Evolutionary conservation across 2,329 filamentous ascomycete genomes (phyloP), one percentile per base, ranked within the genome.

Genomic region (Cercospora zeae-maydis): DNA sequence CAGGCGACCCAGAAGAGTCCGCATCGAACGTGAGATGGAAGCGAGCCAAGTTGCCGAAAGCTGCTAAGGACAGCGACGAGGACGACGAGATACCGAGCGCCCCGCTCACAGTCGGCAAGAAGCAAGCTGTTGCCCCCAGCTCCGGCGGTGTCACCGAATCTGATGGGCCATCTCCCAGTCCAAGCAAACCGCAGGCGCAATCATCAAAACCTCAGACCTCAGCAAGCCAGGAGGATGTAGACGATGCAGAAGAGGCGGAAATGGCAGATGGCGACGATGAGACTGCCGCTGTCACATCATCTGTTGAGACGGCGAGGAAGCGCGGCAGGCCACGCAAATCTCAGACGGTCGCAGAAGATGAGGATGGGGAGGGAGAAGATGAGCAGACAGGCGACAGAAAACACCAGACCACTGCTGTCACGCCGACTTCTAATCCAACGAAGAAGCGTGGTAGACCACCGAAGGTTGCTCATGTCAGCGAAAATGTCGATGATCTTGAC

Each of bases 351-450:
- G 11, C 27, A n/a, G 27, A 34, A 10, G 13, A 34, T 3, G 49
- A 16, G 49, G 42, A 47, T 19, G 6, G 11, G 21, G 42, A 47
- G 6, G 42, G 21, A 7, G 42, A 47, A 13, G 39, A 45, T 7
- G 39, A 45, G 39, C 16, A 19, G 16, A 19, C n/a, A 9, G 39
- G 11, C 39, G 39, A 9, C n/a, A 16, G n/a, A 19, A 34, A 62
- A n/a, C 49, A 62, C 21, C 56, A 63, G 42, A 65, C 62, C 5
- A 42, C 37, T 16, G 52, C 53, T 14, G 63, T 57, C 2, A 33
- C 34, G 10, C 21, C 45, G 9, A 33, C n/a, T 27, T 53, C 36
- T 34, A 58, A 59, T 34, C 31, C 56, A 16, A 24, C 10, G 2
- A 59, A 31, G 55, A 54, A 45, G 24, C n/a, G 42, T 30, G 42